Conservation (phyloP, 2,329 filamentous ascomycete genomes). For the Byssochlamys sp. region DNA sequence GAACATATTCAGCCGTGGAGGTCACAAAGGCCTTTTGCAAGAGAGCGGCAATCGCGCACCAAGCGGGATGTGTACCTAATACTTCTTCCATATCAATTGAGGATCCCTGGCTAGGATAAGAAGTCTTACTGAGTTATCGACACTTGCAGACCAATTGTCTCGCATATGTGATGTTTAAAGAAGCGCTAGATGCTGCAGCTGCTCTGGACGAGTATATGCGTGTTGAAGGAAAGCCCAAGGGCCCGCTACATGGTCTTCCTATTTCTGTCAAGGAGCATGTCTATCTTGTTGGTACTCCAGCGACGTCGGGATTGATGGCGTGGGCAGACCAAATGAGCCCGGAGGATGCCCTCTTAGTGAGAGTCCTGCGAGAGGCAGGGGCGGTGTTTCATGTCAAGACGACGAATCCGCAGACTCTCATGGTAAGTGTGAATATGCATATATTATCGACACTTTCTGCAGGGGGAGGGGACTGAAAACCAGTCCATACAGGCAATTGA, state of each 20-base stretch:
- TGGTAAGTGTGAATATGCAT: constrained; percentile 4
- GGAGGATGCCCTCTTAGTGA: constrained; percentile 2
- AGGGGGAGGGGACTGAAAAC: neutral
- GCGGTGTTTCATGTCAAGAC: constrained; percentile 26
- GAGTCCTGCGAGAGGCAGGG: constrained; percentile 15
- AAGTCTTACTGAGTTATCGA: neutral
- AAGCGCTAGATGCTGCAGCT: constrained; percentile 12
- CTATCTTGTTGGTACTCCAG: constrained; percentile 45
- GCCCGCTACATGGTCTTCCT: constrained; percentile 43
- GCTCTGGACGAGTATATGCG: constrained; percentile 12
- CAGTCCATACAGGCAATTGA: constrained; percentile 10
- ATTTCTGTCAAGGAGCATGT: constrained; percentile 51
- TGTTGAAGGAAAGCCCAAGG: constrained; percentile 28
- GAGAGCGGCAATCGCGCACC: constrained; percentile 19
- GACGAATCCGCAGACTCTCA: constrained; percentile 19
- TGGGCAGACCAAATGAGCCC: constrained; percentile 2
- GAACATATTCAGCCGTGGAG: constrained; percentile 2
- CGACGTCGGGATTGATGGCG: constrained; percentile 39
- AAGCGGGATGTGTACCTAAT: constrained; percentile 7
- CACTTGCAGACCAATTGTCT: constrained; percentile 13
- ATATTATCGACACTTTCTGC: neutral
- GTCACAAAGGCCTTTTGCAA: constrained; percentile 39
- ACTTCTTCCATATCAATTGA: too few species aligned
- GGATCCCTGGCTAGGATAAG: neutral
- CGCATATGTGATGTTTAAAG: constrained; percentile 15